A percentile compares a stretch with the other conserved stretches of the same genome.
Conservation (phyloP, 169 alveolate genomes). For the Plasmodium vivax region DNA sequence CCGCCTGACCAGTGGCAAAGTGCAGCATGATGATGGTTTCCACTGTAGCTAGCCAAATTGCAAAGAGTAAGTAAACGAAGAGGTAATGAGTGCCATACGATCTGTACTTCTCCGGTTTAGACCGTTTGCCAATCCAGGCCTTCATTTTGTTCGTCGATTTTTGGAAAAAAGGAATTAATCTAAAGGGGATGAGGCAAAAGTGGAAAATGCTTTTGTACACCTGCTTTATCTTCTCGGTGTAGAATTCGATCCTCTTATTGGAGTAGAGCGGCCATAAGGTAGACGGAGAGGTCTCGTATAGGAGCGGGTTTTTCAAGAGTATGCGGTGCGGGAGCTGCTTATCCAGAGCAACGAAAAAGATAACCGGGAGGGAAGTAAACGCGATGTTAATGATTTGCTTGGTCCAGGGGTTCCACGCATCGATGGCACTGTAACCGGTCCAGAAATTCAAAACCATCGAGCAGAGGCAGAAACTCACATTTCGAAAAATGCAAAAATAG, state of each 20-base stretch:
- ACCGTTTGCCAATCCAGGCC: slow-evolving; percentile 76
- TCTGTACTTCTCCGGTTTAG: slow-evolving; percentile 72
- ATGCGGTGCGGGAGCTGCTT: slow-evolving; percentile 85
- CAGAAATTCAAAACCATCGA: slow-evolving; percentile 77
- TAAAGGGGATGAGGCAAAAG: slow-evolving; percentile 31
- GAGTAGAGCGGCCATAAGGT: slow-evolving; percentile 78
- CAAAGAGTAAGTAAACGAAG: slow-evolving; percentile 77
- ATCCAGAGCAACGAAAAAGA: slow-evolving; percentile 84
- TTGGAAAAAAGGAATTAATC: slow-evolving; percentile 41
- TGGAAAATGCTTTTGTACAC: slow-evolving; percentile 8
- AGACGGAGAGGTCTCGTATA: slow-evolving; percentile 80
- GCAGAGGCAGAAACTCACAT: slow-evolving; percentile 78
- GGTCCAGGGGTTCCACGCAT: slow-evolving; percentile 85
- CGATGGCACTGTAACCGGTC: slow-evolving; percentile 84
- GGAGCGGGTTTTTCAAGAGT: slow-evolving; percentile 81
- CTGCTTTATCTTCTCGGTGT: slow-evolving; percentile 56
- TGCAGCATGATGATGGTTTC: slow-evolving; percentile 77
- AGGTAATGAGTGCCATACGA: slow-evolving; percentile 80
- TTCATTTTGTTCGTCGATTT: slow-evolving; percentile 23
- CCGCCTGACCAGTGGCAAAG: slow-evolving; percentile 74
- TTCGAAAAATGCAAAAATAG: slow-evolving; percentile 84
- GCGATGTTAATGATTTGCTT: slow-evolving; percentile 84
- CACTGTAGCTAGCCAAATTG: slow-evolving; percentile 82
- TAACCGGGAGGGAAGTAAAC: slow-evolving; percentile 84
- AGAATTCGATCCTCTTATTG: slow-evolving; percentile 17